phyloP scores from a whole-genome alignment of 257 asterid species.

The Pogostemon cablin region DNA sequence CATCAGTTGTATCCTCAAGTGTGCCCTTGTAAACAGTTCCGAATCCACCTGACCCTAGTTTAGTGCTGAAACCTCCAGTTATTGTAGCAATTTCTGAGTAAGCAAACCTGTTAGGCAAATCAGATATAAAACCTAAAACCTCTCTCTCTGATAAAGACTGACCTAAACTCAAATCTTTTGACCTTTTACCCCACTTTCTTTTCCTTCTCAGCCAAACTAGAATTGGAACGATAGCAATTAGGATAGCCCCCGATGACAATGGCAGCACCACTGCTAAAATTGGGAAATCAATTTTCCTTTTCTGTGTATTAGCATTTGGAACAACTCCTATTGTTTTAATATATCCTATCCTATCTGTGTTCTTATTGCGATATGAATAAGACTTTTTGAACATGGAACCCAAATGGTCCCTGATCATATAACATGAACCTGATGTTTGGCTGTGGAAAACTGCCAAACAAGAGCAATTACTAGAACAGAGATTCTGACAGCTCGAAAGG shows the following conservation, averaged over 20 bases:
- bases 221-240: neutral
- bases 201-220: neutral
- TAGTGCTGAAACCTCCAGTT: constrained; percentile 7
- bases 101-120: neutral
- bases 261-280: neutral
- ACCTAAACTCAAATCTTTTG: neutral
- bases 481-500: neutral
- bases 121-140: neutral
- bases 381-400: constrained; percentile 11
- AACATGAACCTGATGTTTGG: neutral
- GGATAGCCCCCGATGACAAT: neutral
- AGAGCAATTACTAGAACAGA: constrained; percentile 6
- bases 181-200: neutral
- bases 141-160: neutral
- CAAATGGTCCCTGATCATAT: neutral
- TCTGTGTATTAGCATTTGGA: neutral
- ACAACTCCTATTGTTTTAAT: neutral
- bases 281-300: neutral
- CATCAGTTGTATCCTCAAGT: constrained; percentile 12
- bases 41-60: constrained; percentile 9
- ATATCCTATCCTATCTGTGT: neutral
- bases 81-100: neutral
- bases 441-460: constrained; percentile 3
- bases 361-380: neutral
- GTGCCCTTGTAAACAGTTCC: constrained; percentile 17